Conservation (phyloP, 495 filamentous ascomycete species). For the Penicillium alfredii region DNA sequence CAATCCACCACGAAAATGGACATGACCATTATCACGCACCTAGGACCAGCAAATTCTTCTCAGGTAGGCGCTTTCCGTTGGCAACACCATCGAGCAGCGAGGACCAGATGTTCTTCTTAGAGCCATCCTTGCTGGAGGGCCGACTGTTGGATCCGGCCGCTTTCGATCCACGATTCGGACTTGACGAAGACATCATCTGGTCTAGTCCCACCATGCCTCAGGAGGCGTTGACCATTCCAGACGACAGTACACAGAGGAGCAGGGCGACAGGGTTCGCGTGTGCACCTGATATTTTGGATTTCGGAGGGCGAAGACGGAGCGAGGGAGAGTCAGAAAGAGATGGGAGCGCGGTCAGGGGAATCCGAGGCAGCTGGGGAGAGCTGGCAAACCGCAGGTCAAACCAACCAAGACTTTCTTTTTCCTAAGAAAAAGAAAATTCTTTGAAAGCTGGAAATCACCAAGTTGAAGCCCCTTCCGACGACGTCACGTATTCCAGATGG, state of each 20-base stretch:
- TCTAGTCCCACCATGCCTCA: conserved; percentile 35
- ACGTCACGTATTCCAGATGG: conserved; percentile 10
- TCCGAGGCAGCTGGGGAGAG: conserved; percentile 6
- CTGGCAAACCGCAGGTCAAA: too few species aligned
- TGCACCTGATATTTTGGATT: conserved; percentile 2
- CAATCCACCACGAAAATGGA: too few species aligned
- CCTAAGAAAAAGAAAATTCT: too few species aligned
- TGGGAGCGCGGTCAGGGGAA: conserved; percentile 30
- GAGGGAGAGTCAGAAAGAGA: too few species aligned
- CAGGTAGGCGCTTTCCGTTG: conserved; percentile 82
- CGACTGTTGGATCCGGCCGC: conserved; percentile 39
- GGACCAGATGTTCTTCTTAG: conserved; percentile 89
- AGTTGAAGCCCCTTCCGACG: conserved; percentile 13
- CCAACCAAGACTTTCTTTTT: too few species aligned
- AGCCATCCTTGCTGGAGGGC: conserved; percentile 61
- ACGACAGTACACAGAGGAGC: too few species aligned
- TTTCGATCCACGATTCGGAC: conserved; percentile 33
- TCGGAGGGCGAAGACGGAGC: conserved; percentile 10
- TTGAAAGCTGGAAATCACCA: background rate
- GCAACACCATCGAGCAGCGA: conserved; percentile 88
- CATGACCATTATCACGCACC: conserved; percentile 54
- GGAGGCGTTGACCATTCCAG: conserved; percentile 33
- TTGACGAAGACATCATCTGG: conserved; percentile 40
- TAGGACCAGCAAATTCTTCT: conserved; percentile 85
- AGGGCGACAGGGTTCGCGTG: conserved; percentile 6